These are phyloP conservation scores for Globisporangium alternatum DNA, from an alignment of 352 stramenopile genomes.

Conservation along the genomic window DNA sequence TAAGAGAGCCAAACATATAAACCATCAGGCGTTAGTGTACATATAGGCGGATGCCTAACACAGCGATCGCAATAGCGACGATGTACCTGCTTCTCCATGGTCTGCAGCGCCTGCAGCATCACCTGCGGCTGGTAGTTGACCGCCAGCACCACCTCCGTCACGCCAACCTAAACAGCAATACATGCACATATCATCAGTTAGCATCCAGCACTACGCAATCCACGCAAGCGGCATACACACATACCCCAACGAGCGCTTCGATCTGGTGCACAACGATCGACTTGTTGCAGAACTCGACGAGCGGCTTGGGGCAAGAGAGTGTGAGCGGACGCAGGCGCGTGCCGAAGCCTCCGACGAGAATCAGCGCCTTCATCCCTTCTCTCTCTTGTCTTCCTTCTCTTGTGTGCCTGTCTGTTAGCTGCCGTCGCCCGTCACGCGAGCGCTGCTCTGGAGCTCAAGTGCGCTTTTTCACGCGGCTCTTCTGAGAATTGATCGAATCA, in stretches of 20 bases:
- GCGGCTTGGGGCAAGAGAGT: conserved; percentile 86
- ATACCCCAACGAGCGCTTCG: conserved; percentile 77
- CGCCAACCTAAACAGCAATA: conserved; percentile 54
- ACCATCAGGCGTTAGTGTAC: no score
- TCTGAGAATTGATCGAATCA: conserved; percentile 7
- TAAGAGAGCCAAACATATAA: no score
- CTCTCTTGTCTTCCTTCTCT: neutral
- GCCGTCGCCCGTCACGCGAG: neutral
- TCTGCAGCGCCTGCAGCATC: conserved; percentile 78
- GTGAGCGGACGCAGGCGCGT: conserved; percentile 88
- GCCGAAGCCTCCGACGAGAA: conserved; percentile 88
- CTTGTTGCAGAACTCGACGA: conserved; percentile 92
- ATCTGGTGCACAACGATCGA: conserved; percentile 90
- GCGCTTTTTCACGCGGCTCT: neutral
- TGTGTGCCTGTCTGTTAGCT: neutral
- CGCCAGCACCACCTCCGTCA: conserved; percentile 87
- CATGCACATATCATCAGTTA: neutral
- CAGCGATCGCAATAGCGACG: no score
- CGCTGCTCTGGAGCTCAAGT: neutral
- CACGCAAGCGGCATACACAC: neutral
- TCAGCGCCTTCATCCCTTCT: conserved; percentile 87
- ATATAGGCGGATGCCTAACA: no score
- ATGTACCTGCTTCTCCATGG: conserved; percentile 75
- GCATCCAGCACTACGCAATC: neutral
- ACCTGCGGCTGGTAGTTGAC: conserved; percentile 90